These are phyloP conservation scores for Phytophthora nicotianae DNA, from an alignment of 352 stramenopile genomes.

Conservation along the genomic window DNA sequence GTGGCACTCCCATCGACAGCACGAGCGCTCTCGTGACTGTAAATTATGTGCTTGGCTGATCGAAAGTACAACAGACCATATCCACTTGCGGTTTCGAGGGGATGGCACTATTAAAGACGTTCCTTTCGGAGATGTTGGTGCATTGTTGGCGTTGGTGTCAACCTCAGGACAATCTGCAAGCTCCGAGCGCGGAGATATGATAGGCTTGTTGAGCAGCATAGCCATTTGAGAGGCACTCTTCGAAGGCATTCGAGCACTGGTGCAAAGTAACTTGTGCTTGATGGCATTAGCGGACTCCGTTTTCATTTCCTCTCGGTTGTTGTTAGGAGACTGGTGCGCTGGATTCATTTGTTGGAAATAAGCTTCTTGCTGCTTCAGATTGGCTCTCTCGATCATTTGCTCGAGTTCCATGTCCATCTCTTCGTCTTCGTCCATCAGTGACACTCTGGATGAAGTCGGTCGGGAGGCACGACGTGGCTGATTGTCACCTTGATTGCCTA, in stretches of 20 bases:
- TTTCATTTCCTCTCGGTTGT: slow-evolving; percentile 14
- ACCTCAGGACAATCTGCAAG: slow-evolving; percentile 10
- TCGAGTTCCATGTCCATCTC: slow-evolving; percentile 79
- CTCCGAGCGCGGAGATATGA: slow-evolving; percentile 50
- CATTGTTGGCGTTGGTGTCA: slow-evolving; percentile 7
- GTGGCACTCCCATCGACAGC: slow-evolving; percentile 74
- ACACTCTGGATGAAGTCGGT: slow-evolving; percentile 40
- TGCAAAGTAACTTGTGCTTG: slow-evolving; percentile 43
- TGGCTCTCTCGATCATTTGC: slow-evolving; percentile 64
- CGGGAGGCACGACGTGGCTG: not conserved
- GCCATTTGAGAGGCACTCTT: slow-evolving; percentile 47
- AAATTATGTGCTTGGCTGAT: slow-evolving; percentile 72
- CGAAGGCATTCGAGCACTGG: slow-evolving; percentile 22
- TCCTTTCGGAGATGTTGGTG: not conserved
- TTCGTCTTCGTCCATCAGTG: slow-evolving; percentile 50
- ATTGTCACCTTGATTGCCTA: slow-evolving; percentile 7
- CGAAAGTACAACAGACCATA: slow-evolving; percentile 63
- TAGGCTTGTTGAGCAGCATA: slow-evolving; percentile 54
- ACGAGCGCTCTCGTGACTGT: slow-evolving; percentile 57
- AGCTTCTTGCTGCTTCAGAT: slow-evolving; percentile 37
- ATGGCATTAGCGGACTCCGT: slow-evolving; percentile 14
- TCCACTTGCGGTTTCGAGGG: slow-evolving; percentile 33
- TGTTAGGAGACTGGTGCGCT: not conserved
- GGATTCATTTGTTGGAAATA: slow-evolving; percentile 23
- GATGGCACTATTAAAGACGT: slow-evolving; percentile 29